Evolutionary conservation across 2,329 filamentous ascomycete species (phyloP).

Genomic region (Fusarium pseudocircinatum): DNA sequence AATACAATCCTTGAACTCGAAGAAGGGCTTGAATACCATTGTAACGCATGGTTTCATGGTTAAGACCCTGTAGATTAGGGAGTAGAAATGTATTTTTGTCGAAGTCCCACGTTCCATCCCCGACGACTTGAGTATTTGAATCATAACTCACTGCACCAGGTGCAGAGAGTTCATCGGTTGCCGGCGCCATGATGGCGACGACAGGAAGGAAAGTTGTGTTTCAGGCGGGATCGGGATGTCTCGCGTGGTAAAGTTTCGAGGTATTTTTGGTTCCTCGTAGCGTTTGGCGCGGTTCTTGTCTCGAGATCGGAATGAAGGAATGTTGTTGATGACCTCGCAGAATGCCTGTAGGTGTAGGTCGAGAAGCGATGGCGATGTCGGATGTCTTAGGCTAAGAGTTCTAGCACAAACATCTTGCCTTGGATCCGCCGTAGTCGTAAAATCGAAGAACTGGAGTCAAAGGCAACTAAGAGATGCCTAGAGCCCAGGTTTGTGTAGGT

Average conservation of each 20-base stretch:
- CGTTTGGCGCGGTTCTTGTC: constrained; percentile 1
- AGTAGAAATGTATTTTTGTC: constrained; percentile 80
- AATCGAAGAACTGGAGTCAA: background rate
- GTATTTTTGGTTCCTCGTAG: background rate
- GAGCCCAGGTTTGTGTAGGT: constrained; percentile 1
- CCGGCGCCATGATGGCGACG: constrained; percentile 68
- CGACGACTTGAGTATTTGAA: constrained; percentile 78
- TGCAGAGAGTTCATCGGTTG: constrained; percentile 69
- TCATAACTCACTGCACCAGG: constrained; percentile 78
- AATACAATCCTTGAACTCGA: background rate
- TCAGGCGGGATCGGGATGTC: constrained; percentile 30
- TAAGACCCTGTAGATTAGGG: constrained; percentile 78
- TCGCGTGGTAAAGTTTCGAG: background rate
- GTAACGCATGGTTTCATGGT: constrained; percentile 84
- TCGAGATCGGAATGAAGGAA: constrained; percentile 30
- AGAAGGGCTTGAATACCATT: constrained; percentile 67
- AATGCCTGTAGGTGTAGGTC: background rate
- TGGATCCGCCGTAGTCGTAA: background rate
- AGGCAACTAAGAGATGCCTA: background rate
- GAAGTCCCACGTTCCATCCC: constrained; percentile 86
- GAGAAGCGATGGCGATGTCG: constrained; percentile 15
- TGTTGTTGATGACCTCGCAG: constrained; percentile 14
- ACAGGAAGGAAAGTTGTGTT: constrained; percentile 40
- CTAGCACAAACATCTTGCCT: constrained; percentile 20
- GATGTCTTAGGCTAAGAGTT: constrained; percentile 29